Percentiles rank a stretch among this genome's conserved stretches.
These are phyloP conservation scores for Lolium multiflorum DNA, from an alignment of 176 grass and related monocot genomes.

Conservation along the genomic window DNA sequence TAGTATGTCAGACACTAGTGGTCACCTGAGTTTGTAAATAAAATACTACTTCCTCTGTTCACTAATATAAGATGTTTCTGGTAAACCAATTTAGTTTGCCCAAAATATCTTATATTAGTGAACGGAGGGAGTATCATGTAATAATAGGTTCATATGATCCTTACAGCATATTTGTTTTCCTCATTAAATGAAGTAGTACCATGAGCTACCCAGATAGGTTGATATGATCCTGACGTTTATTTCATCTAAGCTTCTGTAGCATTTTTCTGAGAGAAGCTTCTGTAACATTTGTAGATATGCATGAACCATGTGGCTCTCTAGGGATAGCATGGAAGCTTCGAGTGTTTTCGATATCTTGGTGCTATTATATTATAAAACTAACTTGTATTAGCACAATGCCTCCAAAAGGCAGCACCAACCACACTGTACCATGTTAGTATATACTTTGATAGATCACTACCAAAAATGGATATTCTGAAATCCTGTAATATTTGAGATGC, in stretches of 20 bases:
- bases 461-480: not conserved
- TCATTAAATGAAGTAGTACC: not conserved
- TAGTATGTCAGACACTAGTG: not conserved
- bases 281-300: not conserved
- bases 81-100: too few species aligned
- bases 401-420: not conserved
- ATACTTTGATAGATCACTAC: not conserved
- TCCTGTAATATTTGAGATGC: constrained; percentile 1
- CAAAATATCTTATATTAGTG: too few species aligned
- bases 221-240: not conserved
- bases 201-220: not conserved
- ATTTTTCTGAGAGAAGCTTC: not conserved
- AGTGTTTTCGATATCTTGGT: not conserved
- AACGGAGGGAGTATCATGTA: not conserved
- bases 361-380: not conserved
- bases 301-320: constrained; percentile 1
- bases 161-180: not conserved
- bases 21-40: constrained; percentile 2
- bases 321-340: not conserved
- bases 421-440: not conserved
- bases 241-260: not conserved
- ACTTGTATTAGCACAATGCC: not conserved
- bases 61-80: too few species aligned
- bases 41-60: too few species aligned
- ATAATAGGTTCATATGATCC: not conserved